These are phyloP conservation scores for Paecilomyces dactylethromorphus DNA, from an alignment of 2,329 filamentous ascomycete genomes.

Conservation along the genomic window DNA sequence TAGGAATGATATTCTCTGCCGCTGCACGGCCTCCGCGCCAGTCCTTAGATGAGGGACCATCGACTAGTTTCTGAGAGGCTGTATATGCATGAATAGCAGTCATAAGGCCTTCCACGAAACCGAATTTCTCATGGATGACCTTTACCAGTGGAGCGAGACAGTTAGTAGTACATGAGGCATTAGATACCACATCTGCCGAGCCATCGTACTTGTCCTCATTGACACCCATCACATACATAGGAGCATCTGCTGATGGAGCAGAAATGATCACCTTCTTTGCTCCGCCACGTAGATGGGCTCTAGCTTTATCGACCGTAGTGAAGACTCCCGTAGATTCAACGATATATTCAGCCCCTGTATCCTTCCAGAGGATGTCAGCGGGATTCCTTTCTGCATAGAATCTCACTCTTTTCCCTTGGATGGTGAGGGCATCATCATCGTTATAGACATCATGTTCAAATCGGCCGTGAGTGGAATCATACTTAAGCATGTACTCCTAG, in stretches of 20 bases:
- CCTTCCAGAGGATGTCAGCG: too few species aligned
- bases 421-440: too few species aligned
- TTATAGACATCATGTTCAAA: too few species aligned
- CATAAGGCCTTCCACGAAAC: constrained; percentile 23
- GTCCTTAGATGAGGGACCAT: too few species aligned
- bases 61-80: too few species aligned
- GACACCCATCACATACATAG: constrained; percentile 44
- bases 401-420: constrained; percentile 67
- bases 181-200: constrained; percentile 17
- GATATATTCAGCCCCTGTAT: too few species aligned
- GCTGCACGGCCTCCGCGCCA: too few species aligned
- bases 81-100: too few species aligned
- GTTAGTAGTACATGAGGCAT: constrained; percentile 28
- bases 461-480: constrained; percentile 80
- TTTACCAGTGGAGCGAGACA: constrained; percentile 26
- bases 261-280: constrained; percentile 78
- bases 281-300: constrained; percentile 76
- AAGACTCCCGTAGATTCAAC: too few species aligned
- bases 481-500: constrained; percentile 85
- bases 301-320: constrained; percentile 60
- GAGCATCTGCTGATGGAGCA: constrained; percentile 57
- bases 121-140: constrained; percentile 22
- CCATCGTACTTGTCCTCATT: constrained; percentile 23
- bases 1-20: too few species aligned
- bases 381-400: too few species aligned